phyloP scores from a whole-genome alignment of 2,329 filamentous ascomycete species.

The Aureobasidium sp. region DNA sequence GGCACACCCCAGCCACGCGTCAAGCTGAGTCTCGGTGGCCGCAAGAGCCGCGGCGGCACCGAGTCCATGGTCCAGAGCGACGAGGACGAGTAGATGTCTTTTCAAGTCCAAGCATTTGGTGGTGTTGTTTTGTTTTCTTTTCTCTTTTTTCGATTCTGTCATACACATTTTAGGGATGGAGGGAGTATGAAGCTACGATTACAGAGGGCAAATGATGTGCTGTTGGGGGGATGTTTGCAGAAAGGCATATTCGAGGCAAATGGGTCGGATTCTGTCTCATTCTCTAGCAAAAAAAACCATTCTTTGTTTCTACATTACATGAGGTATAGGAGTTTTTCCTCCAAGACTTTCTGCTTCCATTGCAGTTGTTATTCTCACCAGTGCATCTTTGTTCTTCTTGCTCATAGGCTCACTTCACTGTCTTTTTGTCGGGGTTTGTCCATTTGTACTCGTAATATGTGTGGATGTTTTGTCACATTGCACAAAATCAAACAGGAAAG shows the following conservation, averaged over 20 bases:
- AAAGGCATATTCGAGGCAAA: too few relatives aligned
- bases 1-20: slow-evolving; percentile 59
- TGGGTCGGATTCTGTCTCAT: not conserved
- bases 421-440: too few relatives aligned
- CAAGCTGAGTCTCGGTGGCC: slow-evolving; percentile 63
- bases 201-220: not conserved
- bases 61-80: slow-evolving; percentile 14
- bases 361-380: too few relatives aligned
- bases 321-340: too few relatives aligned
- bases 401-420: too few relatives aligned
- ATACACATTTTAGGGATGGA: not conserved
- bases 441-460: too few relatives aligned
- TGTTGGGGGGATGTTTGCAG: not conserved
- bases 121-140: not conserved
- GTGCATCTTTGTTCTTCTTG: too few relatives aligned
- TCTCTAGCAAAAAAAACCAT: too few relatives aligned
- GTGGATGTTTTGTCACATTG: too few relatives aligned
- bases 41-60: slow-evolving; percentile 25
- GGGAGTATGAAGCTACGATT: not conserved
- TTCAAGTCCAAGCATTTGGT: not conserved
- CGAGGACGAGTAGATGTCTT: slow-evolving; percentile 11
- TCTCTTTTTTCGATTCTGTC: not conserved
- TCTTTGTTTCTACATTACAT: too few relatives aligned
- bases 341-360: too few relatives aligned
- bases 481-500: too few relatives aligned